phyloP scores from a whole-genome alignment of 768 basidiomycete species.

The Rhodotorula graminis region DNA sequence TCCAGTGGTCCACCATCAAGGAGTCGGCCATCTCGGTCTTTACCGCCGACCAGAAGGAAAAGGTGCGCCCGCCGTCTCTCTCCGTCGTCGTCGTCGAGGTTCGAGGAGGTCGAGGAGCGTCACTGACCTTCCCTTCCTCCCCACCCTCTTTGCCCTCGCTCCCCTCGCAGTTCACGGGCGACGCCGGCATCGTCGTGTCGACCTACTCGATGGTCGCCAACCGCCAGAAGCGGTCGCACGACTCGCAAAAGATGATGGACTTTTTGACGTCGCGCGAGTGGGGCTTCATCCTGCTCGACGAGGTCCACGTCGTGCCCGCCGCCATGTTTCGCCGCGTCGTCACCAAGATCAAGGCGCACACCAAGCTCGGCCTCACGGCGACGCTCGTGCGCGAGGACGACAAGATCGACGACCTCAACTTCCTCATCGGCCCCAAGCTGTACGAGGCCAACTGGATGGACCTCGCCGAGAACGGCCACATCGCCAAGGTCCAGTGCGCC shows the following conservation, averaged over 20 bases:
- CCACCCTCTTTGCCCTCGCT: too few species aligned
- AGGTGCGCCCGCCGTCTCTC: slow-evolving; percentile 53
- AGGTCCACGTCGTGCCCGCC: slow-evolving; percentile 98
- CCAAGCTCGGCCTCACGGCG: slow-evolving; percentile 93
- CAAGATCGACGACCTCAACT: slow-evolving; percentile 96
- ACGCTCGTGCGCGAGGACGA: slow-evolving; percentile 98
- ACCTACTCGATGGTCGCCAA: slow-evolving; percentile 99
- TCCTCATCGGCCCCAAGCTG: slow-evolving; percentile 98
- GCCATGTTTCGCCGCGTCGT: slow-evolving; percentile 98
- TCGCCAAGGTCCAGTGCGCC: slow-evolving; percentile 99
- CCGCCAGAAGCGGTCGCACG: slow-evolving; percentile 95
- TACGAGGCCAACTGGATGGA: slow-evolving; percentile 99
- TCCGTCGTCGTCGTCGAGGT: background rate
- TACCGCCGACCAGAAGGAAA: slow-evolving; percentile 94
- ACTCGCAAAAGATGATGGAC: slow-evolving; percentile 99
- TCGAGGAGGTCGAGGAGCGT: too few species aligned
- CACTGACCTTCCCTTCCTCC: too few species aligned
- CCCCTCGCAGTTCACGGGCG: slow-evolving; percentile 75
- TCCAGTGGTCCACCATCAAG: slow-evolving; percentile 97
- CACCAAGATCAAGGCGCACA: slow-evolving; percentile 97
- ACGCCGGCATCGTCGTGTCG: slow-evolving; percentile 95
- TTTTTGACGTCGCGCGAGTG: slow-evolving; percentile 96
- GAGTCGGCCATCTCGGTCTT: slow-evolving; percentile 96
- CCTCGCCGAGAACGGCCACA: slow-evolving; percentile 96
- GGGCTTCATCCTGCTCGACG: slow-evolving; percentile 96